Evolutionary conservation across 768 basidiomycete species (phyloP).

Genomic region (Xanthoconium purpureum): DNA sequence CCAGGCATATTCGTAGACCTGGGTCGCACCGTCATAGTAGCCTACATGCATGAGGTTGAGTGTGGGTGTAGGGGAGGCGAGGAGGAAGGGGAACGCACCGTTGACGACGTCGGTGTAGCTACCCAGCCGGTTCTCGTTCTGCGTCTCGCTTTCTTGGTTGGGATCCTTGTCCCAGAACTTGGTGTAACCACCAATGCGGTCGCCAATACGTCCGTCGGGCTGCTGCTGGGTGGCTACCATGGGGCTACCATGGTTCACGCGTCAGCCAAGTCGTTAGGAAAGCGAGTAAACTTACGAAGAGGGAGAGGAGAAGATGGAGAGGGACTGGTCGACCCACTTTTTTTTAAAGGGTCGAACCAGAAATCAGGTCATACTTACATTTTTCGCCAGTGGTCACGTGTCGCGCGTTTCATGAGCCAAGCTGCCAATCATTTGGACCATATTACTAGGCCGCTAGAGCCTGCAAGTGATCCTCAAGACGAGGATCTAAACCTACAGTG

Average conservation of each 20-base stretch:
- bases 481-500: no score
- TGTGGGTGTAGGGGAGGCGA: neutral
- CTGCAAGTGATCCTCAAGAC: no score
- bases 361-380: slow-evolving; percentile 25
- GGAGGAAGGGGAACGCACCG: slow-evolving; percentile 44
- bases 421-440: no score
- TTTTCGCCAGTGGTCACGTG: slow-evolving; percentile 8
- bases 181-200: slow-evolving; percentile 81
- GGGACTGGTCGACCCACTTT: neutral
- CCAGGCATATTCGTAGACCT: slow-evolving; percentile 95
- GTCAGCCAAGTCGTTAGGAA: neutral
- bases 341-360: slow-evolving; percentile 9
- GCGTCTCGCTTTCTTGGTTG: slow-evolving; percentile 56
- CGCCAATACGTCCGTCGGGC: slow-evolving; percentile 57
- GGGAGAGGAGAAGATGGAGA: neutral
- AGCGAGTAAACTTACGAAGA: neutral
- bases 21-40: slow-evolving; percentile 96
- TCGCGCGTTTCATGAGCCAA: neutral
- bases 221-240: slow-evolving; percentile 30
- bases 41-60: slow-evolving; percentile 42
- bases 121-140: slow-evolving; percentile 71
- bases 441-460: no score
- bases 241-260: neutral
- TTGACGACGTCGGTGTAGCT: slow-evolving; percentile 94
- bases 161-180: slow-evolving; percentile 90